Evolutionary conservation across 768 basidiomycete genomes (phyloP).

Genomic region (Mycena sanguinolenta): DNA sequence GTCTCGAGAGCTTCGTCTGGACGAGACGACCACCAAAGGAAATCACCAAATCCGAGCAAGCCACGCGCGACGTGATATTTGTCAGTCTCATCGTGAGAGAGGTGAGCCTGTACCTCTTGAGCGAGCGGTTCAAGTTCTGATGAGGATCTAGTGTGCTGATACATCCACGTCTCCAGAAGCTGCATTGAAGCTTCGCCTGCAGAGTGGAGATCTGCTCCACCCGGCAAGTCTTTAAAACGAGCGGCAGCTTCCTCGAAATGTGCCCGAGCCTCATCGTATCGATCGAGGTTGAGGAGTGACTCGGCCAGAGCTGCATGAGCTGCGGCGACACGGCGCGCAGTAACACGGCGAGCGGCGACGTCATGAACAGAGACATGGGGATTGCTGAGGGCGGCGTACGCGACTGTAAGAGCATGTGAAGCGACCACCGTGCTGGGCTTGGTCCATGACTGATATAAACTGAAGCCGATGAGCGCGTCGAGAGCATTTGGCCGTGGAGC

Average conservation of each 20-base stretch:
- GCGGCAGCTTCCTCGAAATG: not conserved
- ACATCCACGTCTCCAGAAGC: not conserved
- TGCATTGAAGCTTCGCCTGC: not conserved
- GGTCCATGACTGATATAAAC: no score
- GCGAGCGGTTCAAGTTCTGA: not conserved
- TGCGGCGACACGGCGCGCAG: not conserved
- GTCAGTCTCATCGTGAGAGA: not conserved
- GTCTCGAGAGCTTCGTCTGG: not conserved
- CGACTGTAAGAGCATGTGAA: constrained; percentile 14
- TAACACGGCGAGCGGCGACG: no score
- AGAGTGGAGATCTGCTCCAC: not conserved
- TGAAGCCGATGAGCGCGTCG: no score
- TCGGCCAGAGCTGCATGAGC: not conserved
- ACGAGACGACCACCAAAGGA: not conserved
- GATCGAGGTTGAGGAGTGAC: not conserved
- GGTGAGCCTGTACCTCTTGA: not conserved
- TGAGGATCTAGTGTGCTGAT: not conserved
- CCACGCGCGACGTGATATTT: not conserved
- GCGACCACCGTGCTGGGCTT: constrained; percentile 31
- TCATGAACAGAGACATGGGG: not conserved
- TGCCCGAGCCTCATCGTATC: not conserved
- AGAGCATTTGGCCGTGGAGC: no score
- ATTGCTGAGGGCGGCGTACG: not conserved
- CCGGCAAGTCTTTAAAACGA: not conserved
- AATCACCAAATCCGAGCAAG: not conserved